Evolutionary conservation across 2,329 filamentous ascomycete genomes (phyloP).

Genomic region (Pseudogymnoascus sp.): DNA sequence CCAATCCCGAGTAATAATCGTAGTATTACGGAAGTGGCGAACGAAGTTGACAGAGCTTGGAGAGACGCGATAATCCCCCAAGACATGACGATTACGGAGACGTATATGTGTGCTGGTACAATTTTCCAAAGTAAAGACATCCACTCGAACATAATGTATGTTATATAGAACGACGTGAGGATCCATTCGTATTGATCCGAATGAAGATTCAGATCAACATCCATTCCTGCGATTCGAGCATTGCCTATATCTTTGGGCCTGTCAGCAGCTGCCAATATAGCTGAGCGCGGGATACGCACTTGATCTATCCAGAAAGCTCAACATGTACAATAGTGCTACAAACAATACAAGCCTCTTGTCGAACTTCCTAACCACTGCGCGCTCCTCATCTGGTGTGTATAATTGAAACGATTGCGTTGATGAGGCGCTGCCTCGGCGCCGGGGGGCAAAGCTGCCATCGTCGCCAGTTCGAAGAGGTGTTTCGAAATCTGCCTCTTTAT

Average conservation of each 20-base stretch:
- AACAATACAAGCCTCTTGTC: conserved; percentile 74
- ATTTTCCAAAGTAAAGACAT: conserved; percentile 56
- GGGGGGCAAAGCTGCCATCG: neutral
- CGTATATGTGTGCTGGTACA: conserved; percentile 53
- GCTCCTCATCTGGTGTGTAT: conserved; percentile 64
- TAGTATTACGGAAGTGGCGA: conserved; percentile 48
- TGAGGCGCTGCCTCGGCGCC: conserved; percentile 24
- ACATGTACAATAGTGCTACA: conserved; percentile 72
- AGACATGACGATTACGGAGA: conserved; percentile 57
- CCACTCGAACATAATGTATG: conserved; percentile 60
- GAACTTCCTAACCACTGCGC: conserved; percentile 62
- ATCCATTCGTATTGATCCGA: conserved; percentile 53
- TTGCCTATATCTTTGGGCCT: conserved; percentile 49
- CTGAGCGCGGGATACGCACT: conserved; percentile 45
- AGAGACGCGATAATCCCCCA: conserved; percentile 77
- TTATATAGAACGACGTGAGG: conserved; percentile 53
- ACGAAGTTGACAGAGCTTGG: conserved; percentile 60
- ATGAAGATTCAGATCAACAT: conserved; percentile 47
- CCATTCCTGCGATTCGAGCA: conserved; percentile 57
- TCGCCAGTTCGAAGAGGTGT: neutral
- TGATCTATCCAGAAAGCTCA: conserved; percentile 79
- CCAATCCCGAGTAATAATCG: conserved; percentile 53
- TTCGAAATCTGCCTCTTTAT: neutral
- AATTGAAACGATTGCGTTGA: conserved; percentile 40
- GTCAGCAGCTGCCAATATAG: conserved; percentile 12